phyloP scores from a whole-genome alignment of 345 rosid species.

The Combretum micranthum region DNA sequence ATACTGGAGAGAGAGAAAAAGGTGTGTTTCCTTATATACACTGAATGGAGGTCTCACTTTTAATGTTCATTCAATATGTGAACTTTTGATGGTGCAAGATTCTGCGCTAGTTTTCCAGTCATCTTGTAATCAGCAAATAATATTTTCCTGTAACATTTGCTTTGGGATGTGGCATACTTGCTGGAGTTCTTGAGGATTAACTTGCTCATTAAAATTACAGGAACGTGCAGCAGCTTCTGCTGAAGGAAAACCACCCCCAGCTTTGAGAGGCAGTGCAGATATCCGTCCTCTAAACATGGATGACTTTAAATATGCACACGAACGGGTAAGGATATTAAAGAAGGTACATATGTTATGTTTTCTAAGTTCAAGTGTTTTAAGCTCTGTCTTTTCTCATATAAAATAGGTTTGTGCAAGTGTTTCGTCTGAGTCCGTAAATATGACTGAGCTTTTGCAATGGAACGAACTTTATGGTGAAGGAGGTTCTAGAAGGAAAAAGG shows the following conservation, averaged over 20 bases:
- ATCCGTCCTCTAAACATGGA: slow-evolving; percentile 70
- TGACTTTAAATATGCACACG: slow-evolving; percentile 77
- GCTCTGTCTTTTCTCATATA: slow-evolving; percentile 1
- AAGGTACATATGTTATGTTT: too few relatives aligned
- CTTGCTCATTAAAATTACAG: slow-evolving; percentile 27
- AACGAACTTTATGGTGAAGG: slow-evolving; percentile 87
- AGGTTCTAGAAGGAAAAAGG: slow-evolving; percentile 70
- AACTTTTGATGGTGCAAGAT: not conserved
- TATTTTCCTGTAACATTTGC: not conserved
- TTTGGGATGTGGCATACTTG: not conserved
- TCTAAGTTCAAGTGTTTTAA: not conserved
- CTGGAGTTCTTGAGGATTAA: not conserved
- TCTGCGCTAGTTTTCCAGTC: not conserved
- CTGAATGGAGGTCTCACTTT: not conserved
- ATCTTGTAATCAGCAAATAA: not conserved
- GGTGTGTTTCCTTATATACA: slow-evolving; percentile 22
- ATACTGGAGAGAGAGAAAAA: slow-evolving; percentile 74
- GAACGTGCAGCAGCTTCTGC: slow-evolving; percentile 64
- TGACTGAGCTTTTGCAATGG: slow-evolving; percentile 80
- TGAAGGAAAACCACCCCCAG: slow-evolving; percentile 70
- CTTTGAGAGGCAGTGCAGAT: slow-evolving; percentile 59
- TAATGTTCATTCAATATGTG: not conserved
- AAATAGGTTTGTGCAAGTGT: slow-evolving; percentile 80
- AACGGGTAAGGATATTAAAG: slow-evolving; percentile 39
- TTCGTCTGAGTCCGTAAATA: slow-evolving; percentile 77